Percentiles rank a stretch among this genome's conserved stretches.
These are phyloP conservation scores for Podaxis sp. DNA, from an alignment of 768 basidiomycete genomes.

Conservation along the genomic window DNA sequence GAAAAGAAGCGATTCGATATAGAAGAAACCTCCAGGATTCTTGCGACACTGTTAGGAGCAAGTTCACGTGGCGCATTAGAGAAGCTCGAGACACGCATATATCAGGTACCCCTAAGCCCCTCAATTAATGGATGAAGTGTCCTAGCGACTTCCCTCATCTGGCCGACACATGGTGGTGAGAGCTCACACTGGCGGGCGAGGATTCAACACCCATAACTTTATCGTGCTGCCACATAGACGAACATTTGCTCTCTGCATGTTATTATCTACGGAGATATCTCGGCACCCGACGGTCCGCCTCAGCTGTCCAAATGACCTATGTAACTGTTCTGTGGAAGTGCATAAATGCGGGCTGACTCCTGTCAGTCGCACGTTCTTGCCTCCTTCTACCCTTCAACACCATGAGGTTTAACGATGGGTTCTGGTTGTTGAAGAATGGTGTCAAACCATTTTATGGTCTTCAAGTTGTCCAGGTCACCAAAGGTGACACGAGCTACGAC, in stretches of 20 bases:
- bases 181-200: no score
- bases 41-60: neutral
- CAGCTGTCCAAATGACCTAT: conserved; percentile 14
- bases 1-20: neutral
- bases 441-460: conserved; percentile 62
- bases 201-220: neutral
- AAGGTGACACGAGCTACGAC: conserved; percentile 48
- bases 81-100: neutral
- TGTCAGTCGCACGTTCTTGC: neutral
- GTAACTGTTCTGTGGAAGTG: neutral
- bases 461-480: conserved; percentile 53
- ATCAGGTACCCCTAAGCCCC: neutral
- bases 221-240: neutral
- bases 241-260: no score
- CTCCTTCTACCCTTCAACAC: neutral
- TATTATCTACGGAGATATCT: conserved; percentile 2
- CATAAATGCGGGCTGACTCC: conserved; percentile 4
- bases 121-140: neutral
- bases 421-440: conserved; percentile 66
- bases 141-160: neutral
- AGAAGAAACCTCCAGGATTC: neutral
- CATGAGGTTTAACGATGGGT: conserved; percentile 77
- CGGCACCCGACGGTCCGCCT: conserved; percentile 9
- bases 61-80: neutral
- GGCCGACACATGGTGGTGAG: no score